Evolutionary conservation across 2,329 filamentous ascomycete genomes (phyloP).

Genomic region (Sporothrix globosa): DNA sequence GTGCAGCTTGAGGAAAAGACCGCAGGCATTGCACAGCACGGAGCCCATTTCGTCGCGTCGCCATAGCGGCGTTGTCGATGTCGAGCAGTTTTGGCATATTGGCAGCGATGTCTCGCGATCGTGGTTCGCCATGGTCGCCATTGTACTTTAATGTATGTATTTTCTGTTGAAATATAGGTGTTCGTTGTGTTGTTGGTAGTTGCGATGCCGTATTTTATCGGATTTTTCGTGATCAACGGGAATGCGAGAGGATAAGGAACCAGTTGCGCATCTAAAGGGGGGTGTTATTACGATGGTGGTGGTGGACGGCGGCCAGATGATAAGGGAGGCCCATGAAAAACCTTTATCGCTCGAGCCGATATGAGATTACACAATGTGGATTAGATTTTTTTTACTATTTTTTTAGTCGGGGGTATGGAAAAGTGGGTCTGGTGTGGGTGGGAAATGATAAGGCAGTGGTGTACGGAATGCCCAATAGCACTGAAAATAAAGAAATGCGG

Average conservation of each 20-base stretch:
- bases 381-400: conserved; percentile 32
- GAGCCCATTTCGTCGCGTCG: conserved; percentile 93
- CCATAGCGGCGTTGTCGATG: conserved; percentile 95
- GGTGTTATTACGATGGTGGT: conserved; percentile 25
- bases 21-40: conserved; percentile 97
- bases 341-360: conserved; percentile 38
- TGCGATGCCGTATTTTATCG: conserved; percentile 8
- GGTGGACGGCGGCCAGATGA: conserved; percentile 35
- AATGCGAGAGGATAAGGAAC: conserved; percentile 27
- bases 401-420: conserved; percentile 34
- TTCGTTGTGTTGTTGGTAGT: conserved; percentile 12
- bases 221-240: conserved; percentile 30
- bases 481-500: conserved; percentile 27
- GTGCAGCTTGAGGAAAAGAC: conserved; percentile 95
- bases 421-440: conserved; percentile 31
- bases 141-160: conserved; percentile 33
- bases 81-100: conserved; percentile 94
- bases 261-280: conserved; percentile 27
- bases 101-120: conserved; percentile 74
- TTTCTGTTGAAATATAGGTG: neutral
- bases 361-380: conserved; percentile 37
- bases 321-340: conserved; percentile 37
- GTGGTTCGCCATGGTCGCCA: conserved; percentile 59
- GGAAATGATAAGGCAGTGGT: conserved; percentile 35
- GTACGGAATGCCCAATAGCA: conserved; percentile 3